Base-by-base conservation (phyloP, 345 rosid species). In the Syzygium aromaticum region DNA sequence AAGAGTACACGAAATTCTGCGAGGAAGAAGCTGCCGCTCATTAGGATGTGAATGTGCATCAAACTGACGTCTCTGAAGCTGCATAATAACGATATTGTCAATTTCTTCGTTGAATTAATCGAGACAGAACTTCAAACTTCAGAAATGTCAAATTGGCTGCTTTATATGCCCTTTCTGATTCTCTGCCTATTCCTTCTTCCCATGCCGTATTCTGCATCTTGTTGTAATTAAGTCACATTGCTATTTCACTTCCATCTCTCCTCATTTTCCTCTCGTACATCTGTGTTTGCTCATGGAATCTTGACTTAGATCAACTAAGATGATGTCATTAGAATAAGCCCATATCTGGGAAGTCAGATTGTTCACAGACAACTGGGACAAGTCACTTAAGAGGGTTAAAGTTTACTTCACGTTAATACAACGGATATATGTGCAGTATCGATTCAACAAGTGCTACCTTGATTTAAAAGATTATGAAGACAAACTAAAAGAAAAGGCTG, bases 1-100 rank as follows among this genome's bases (percentile, higher is more conserved):
- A 92, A 84, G 98, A 94, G 86, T 98, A 95, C 94, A 93, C 94
- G 28, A 95, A 98, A 89, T 93, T 95, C 93, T 98, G 98, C 33
- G 96, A 98, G 91, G 99, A 98, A 86, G 99, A 95, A 94, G 97
- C 94, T 59, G 97, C 96, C n/a, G 91, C 96, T 89, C 99, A 95
- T 89, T 95, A 95, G 92, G 53, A 88, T 27, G 52, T 82, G 57
- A 52, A 54, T 87, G 51, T n/a, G 33, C 56, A 85, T 82, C 38
- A 61, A 77, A 59, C 64, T 86, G 86, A 85, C 85, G 49, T 73
- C 49, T 86, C 54, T 51, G 54, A 61, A 77, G 89, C 53, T 67
- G 57, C 84, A 86, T 84, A 59, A 88, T 51, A 30, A 61, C 30
- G 43, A 6, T 82, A 22, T 15, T 40, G 23, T 28, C 49, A 78